Evolutionary conservation across 129 eudicot genomes (phyloP).

Genomic region (Dittrichia graveolens): DNA sequence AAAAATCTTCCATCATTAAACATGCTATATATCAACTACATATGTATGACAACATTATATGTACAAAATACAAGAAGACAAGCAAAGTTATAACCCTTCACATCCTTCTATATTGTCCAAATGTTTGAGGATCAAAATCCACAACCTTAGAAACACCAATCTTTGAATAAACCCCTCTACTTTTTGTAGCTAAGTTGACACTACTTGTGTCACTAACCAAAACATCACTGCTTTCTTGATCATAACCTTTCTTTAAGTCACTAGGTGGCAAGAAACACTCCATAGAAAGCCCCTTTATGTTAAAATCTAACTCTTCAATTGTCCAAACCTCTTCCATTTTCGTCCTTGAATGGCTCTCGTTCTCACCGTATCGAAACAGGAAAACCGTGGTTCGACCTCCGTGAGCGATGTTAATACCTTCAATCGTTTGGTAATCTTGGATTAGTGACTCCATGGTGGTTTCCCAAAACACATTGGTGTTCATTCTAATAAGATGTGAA

Average conservation of each 20-base stretch:
- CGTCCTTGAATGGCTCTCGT: conserved; percentile 62
- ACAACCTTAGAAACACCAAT: conserved; percentile 42
- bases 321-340: conserved; percentile 88
- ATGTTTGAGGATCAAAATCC: conserved; percentile 36
- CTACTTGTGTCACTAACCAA: conserved; percentile 20
- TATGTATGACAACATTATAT: conserved; percentile 18
- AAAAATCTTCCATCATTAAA: not conserved
- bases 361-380: conserved; percentile 64
- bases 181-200: conserved; percentile 27
- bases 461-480: conserved; percentile 73
- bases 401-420: conserved; percentile 82
- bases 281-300: conserved; percentile 68
- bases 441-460: conserved; percentile 87
- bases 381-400: conserved; percentile 62
- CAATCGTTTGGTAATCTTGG: conserved; percentile 68
- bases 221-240: conserved; percentile 44
- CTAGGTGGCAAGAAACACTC: conserved; percentile 85
- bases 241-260: conserved; percentile 46
- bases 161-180: conserved; percentile 34
- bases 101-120: conserved; percentile 19
- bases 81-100: conserved; percentile 31
- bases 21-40: not conserved
- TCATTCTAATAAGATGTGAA: conserved; percentile 69
- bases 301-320: conserved; percentile 87
- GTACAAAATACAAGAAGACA: conserved; percentile 24